Base-by-base conservation (phyloP, 805 yeast genomes). In the Diddensiella transvaalensis region DNA sequence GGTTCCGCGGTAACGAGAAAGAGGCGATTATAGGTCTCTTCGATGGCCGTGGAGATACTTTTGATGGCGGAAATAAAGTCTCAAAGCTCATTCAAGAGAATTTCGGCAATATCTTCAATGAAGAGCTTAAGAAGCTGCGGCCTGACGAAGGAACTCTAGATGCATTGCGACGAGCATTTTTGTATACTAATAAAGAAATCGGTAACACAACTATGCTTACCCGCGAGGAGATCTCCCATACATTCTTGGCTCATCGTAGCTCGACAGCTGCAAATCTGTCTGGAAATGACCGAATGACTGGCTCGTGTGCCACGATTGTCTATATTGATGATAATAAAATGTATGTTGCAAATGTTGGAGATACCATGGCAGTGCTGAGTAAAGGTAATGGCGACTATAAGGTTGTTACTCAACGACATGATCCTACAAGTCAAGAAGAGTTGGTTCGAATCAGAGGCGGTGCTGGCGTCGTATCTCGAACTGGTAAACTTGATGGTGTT, bases 291-390 rank as follows among this genome's bases (percentile, higher is more conserved):
- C 78, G 81, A 3, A 66, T 76, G 35, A 79, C 90, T 13, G 99
- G 99, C 10, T 85, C 95, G 39, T 80, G 95, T 52, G 85, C 88
- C 0, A 83, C 96, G 0, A 80, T 88, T 10, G 73, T 88, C 11
- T 93, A 87, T 63, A 75, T 91, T 57, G 80, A 79, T 51, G 95
- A 83, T 17, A 77, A 78, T 45, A 75, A 72, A 47, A 63, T 89
- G 19, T 88, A 83, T 64, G 76, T 89, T 21, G 96, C 96, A 1
- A 90, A 90, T 54, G 78, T 87, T 47, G 99, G 99, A 59, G 97
- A 93, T 60, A 81, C 87, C 1, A 84, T 83, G 75, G 90, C 88
- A 1, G 72, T 93, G 43, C 64, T 91, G 44, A 82, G 95, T 4
- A 78, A 84, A 50, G 78, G 80, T 36, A 88, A 86, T 65, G 96